phyloP scores from a whole-genome alignment of 129 eudicot genomes.

The Escallonia herrerae region DNA sequence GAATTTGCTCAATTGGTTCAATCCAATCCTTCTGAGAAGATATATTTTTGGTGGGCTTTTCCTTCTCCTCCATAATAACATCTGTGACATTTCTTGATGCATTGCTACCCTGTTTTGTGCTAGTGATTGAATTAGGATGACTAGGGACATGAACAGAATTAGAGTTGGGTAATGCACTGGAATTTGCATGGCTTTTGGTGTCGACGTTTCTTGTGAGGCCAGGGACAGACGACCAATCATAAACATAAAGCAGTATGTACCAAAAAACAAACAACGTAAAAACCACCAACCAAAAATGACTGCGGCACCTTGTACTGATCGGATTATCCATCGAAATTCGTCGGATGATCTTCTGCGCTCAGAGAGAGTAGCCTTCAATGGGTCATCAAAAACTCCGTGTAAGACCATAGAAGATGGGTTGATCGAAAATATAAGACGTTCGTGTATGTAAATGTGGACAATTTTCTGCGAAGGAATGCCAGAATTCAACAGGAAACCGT shows the following conservation, averaged over 20 bases:
- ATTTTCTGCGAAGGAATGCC: too few species aligned
- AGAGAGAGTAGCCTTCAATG: too few species aligned
- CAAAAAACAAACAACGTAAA: conserved; percentile 44
- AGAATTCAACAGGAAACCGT: too few species aligned
- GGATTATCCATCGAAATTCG: conserved; percentile 20
- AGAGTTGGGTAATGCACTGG: conserved; percentile 15
- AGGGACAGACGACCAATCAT: conserved; percentile 41
- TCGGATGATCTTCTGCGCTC: too few species aligned
- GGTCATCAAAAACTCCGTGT: too few species aligned
- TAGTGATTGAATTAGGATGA: not conserved
- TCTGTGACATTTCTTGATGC: conserved; percentile 4
- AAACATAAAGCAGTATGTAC: conserved; percentile 49
- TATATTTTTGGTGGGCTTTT: not conserved
- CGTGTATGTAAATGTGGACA: too few species aligned
- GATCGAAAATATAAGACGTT: too few species aligned
- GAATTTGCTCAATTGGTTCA: conserved; percentile 18
- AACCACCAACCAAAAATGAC: conserved; percentile 48
- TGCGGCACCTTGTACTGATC: conserved; percentile 24
- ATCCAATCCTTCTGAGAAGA: conserved; percentile 23
- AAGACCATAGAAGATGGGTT: too few species aligned
- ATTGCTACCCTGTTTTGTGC: not conserved
- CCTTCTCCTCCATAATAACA: not conserved
- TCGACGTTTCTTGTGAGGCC: conserved; percentile 8
- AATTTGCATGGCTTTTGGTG: conserved; percentile 9
- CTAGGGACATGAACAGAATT: not conserved